Evolutionary conservation across 495 filamentous ascomycete species (phyloP).

Genomic region (Cetradonia linearis): DNA sequence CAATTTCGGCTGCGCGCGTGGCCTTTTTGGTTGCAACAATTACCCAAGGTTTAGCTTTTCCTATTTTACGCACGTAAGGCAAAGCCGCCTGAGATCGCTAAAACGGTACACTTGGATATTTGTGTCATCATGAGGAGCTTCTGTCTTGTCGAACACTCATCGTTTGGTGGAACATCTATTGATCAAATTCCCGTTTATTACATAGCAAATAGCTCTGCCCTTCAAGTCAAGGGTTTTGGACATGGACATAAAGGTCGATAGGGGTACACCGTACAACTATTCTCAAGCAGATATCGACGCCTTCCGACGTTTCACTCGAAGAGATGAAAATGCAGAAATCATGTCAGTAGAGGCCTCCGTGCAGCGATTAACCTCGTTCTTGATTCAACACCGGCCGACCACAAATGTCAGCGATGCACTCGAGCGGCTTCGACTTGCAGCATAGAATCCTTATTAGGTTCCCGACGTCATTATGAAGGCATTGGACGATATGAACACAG

Average conservation of each 20-base stretch:
- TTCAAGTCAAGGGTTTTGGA: too few species aligned
- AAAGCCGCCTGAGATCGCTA: not conserved
- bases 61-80: not conserved
- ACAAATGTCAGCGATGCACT: not conserved
- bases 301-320: not conserved
- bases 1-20: too few species aligned
- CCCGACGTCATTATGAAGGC: conserved; percentile 7
- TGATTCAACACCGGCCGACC: not conserved
- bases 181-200: not conserved
- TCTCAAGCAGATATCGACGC: conserved; percentile 2
- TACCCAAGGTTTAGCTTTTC: not conserved
- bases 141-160: not conserved
- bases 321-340: not conserved
- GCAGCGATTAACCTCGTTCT: not conserved
- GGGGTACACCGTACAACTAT: conserved; percentile 3
- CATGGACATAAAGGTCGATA: not conserved
- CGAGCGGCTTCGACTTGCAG: not conserved
- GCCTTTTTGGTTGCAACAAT: not conserved
- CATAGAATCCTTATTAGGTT: not conserved
- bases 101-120: not conserved
- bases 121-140: not conserved
- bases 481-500: conserved; percentile 5
- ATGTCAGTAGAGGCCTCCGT: not conserved
- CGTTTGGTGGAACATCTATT: not conserved
- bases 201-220: too few species aligned